phyloP scores from a whole-genome alignment of 768 basidiomycete species.

The Gymnopilus dilepis region DNA sequence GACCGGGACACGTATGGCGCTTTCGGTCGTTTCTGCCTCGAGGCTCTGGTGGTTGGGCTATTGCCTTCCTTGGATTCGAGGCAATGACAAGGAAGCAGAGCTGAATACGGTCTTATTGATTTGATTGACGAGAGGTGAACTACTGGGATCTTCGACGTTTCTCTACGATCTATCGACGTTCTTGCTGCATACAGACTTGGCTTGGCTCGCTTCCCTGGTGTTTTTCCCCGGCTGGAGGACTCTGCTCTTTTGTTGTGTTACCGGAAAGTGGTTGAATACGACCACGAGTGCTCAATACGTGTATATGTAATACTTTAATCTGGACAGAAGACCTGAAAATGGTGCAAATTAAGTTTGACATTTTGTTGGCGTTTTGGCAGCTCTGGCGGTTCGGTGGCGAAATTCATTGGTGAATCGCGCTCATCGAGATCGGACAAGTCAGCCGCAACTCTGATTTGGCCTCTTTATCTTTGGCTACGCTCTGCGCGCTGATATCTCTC shows the following conservation, averaged over 20 bases:
- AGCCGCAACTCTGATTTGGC: conserved; percentile 15
- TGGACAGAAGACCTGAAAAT: conserved; percentile 17
- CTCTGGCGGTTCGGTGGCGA: conserved; percentile 23
- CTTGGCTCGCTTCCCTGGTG: conserved; percentile 7
- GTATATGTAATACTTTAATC: conserved; percentile 20
- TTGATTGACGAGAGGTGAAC: conserved; percentile 35
- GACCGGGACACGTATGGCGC: conserved; percentile 16
- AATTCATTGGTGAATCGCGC: conserved; percentile 29
- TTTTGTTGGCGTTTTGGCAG: conserved; percentile 27
- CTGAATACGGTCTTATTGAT: conserved; percentile 13
- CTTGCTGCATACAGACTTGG: conserved; percentile 7
- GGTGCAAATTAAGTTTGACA: conserved; percentile 17
- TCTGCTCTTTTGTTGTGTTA: neutral
- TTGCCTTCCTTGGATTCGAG: conserved; percentile 10
- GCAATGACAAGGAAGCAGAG: conserved; percentile 33
- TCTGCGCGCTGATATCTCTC: conserved; percentile 8
- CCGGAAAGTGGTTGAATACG: neutral
- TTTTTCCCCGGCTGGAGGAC: conserved; percentile 7
- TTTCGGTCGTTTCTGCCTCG: neutral
- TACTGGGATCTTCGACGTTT: conserved; percentile 32
- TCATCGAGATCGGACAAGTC: conserved; percentile 18
- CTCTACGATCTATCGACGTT: conserved; percentile 16
- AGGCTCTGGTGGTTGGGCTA: conserved; percentile 1
- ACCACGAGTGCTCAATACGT: conserved; percentile 12
- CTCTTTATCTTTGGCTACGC: conserved; percentile 12